Percentiles rank a stretch among this genome's conserved stretches.
Conservation (phyloP, 805 yeast genomes). For the Tetrapisispora arboricola region DNA sequence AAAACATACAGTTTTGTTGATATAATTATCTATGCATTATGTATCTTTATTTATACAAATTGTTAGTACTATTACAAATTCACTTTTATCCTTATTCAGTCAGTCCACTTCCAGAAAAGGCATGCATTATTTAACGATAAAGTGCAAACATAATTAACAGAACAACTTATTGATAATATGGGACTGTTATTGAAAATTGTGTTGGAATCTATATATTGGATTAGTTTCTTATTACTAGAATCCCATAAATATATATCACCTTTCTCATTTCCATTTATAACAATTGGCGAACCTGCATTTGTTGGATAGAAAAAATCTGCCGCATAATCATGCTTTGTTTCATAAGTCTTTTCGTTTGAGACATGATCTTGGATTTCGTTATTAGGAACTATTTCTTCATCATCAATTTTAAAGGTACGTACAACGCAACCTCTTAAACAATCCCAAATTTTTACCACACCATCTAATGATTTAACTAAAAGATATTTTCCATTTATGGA, state of each 20-base stretch:
- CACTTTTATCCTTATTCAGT: not conserved
- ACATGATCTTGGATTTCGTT: not conserved
- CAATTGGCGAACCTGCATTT: constrained; percentile 13
- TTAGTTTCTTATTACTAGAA: constrained; percentile 12
- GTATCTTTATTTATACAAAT: too few species aligned
- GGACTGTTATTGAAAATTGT: constrained; percentile 12
- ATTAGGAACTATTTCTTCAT: not conserved
- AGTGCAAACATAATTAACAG: constrained; percentile 13
- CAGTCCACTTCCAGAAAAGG: constrained; percentile 19
- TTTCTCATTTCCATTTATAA: constrained; percentile 23
- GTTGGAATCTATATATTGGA: constrained; percentile 10
- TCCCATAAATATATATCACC: constrained; percentile 24
- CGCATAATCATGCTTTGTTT: constrained; percentile 16
- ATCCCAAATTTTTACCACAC: constrained; percentile 74
- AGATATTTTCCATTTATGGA: constrained; percentile 76
- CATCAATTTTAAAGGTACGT: constrained; percentile 42
- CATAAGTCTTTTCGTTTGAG: not conserved
- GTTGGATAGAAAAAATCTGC: constrained; percentile 20
- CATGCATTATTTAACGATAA: constrained; percentile 23
- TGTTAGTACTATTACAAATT: too few species aligned
- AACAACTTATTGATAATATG: constrained; percentile 17
- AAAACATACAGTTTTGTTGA: too few species aligned
- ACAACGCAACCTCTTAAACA: constrained; percentile 72
- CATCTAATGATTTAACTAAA: constrained; percentile 72
- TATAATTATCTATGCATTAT: too few species aligned